Evolutionary conservation across 805 yeast species (phyloP).

Genomic region (Crinitomyces ghanaensis): DNA sequence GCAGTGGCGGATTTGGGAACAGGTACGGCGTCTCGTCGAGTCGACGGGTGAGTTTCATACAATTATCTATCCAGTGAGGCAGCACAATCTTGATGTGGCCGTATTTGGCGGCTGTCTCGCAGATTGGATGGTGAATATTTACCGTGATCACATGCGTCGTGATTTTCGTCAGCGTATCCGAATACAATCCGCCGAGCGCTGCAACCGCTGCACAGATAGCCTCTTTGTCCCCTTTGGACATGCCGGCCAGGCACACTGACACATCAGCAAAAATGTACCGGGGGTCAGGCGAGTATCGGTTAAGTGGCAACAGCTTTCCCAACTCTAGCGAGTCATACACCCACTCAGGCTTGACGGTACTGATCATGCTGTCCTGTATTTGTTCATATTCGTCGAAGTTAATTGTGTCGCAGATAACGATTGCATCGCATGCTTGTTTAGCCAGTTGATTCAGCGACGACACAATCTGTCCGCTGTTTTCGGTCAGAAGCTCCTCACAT

Average conservation of each 20-base stretch:
- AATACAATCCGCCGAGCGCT: constrained; percentile 67
- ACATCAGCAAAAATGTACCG: constrained; percentile 49
- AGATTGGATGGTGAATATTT: constrained; percentile 41
- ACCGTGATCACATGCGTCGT: constrained; percentile 71
- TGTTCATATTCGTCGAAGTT: constrained; percentile 41
- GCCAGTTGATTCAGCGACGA: no score
- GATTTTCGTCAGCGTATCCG: constrained; percentile 48
- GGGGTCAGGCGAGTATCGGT: constrained; percentile 64
- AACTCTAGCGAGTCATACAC: constrained; percentile 35
- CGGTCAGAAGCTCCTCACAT: no score
- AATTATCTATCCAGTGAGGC: constrained; percentile 73
- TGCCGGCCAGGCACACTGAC: constrained; percentile 48
- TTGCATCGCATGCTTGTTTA: no score
- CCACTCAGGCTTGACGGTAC: constrained; percentile 57
- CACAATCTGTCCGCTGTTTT: no score
- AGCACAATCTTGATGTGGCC: constrained; percentile 35
- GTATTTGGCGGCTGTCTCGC: constrained; percentile 38
- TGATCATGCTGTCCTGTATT: constrained; percentile 45
- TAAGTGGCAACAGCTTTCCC: constrained; percentile 36
- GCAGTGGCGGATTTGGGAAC: constrained; percentile 27
- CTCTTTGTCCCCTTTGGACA: constrained; percentile 49
- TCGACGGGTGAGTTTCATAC: constrained; percentile 41
- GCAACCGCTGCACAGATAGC: constrained; percentile 56
- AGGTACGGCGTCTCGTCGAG: constrained; percentile 45
- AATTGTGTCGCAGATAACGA: constrained; percentile 39